Evolutionary conservation across 371 early-diverging fungal species (phyloP), one percentile per base, ranked within the genome.

Genomic region (Circinella umbellata): DNA sequence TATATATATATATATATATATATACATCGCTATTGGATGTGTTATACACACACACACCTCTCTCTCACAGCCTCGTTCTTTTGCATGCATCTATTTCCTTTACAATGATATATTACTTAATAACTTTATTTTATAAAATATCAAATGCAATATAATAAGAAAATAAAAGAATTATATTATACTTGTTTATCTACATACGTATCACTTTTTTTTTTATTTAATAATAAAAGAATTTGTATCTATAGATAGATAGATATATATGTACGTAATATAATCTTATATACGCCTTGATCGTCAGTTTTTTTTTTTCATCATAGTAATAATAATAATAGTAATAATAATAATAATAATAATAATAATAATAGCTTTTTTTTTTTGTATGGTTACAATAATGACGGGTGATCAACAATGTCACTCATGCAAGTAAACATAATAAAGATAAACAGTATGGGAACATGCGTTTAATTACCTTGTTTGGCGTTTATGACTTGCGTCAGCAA

Each of bases 331-430:
- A n/a, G n/a, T n/a, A n/a, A n/a, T n/a, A n/a, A n/a, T n/a, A n/a
- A n/a, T n/a, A n/a, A n/a, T n/a, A n/a, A n/a, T n/a, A n/a, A n/a
- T n/a, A n/a, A n/a, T n/a, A n/a, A n/a, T n/a, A n/a, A n/a, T n/a
- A n/a, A n/a, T n/a, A n/a, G n/a, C n/a, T n/a, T n/a, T n/a, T n/a
- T n/a, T n/a, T n/a, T n/a, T n/a, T n/a, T n/a, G n/a, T n/a, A n/a
- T n/a, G n/a, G n/a, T n/a, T n/a, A n/a, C n/a, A 34, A 55, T 55
- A n/a, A 55, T 55, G 57, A 55, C 57, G 62, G 38, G 6, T 61
- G 62, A 61, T 61, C 62, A 61, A 39, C 62, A 61, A 17, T 61
- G 62, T 38, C 62, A 61, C 62, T 61, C 46, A 61, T 61, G 62
- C 62, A 61, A 55, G n/a, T n/a, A 20, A 35, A n/a, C n/a, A n/a